Evolutionary conservation across 345 rosid species (phyloP), one percentile per base, ranked within the genome.

Genomic region (Erucastrum elatum): DNA sequence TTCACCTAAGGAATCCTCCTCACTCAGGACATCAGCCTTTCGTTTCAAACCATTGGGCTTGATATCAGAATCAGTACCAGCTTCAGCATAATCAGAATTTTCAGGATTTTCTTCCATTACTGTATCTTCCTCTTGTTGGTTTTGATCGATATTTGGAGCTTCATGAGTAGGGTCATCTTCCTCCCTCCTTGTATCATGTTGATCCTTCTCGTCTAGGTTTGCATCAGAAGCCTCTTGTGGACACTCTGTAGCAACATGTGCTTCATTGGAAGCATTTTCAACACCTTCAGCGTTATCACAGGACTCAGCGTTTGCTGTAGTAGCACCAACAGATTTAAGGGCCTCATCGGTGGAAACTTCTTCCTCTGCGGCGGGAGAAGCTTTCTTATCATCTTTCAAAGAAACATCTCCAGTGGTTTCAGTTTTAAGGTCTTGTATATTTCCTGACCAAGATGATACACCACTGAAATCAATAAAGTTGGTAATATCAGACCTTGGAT

Each of bases 1-100:
- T 75, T 88, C 94, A 35, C 68, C 80, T 35, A 53, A 55, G 0
- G 80, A 77, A 55, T 87, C 94, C 67, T 89, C 92, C 67, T 89
- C 92, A 74, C 74, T 79, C 62, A 75, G 65, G 34, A 87, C 90
- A 72, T 83, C 72, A 68, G 80, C 87, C 84, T 86, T 90, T 41
- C 85, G 84, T 86, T 82, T 93, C 87, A 73, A 83, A 41, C 82
- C 86, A 70, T 77, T 77, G 58, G 82, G 74, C 55, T 82, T 88
- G 46, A 75, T 79, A 64, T 88, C 91, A 63, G 75, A 66, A 29
- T 80, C 87, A 15, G 68, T 67, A 79, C 86, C 92, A 76, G 13
- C 75, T 17, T 68, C 75, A 68, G 71, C 94, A 76, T 68, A 74
- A 37, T 80, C 83, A 69, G 26, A 75, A 33, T n/a, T 39, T 55